Evolutionary conservation across 164 flowering plant species (phyloP).

Genomic region (Houttuynia cordata): DNA sequence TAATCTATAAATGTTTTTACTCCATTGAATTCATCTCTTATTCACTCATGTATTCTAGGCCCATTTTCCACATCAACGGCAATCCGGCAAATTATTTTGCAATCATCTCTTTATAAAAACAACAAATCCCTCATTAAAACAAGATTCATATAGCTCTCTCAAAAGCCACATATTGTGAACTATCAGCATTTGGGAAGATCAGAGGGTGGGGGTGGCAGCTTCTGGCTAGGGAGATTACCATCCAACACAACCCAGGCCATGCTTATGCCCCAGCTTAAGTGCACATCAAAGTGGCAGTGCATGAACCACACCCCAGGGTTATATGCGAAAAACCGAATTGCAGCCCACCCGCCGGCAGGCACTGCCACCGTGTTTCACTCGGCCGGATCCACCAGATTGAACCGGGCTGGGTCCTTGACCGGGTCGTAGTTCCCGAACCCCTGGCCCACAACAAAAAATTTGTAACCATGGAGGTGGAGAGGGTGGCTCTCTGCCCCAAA

Average conservation of each 20-base stretch:
- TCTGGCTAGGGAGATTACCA: constrained; percentile 31
- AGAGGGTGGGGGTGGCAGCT: constrained; percentile 43
- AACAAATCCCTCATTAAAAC: too few relatives aligned
- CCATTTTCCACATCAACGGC: not conserved
- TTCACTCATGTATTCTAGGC: not conserved
- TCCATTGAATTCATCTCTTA: too few relatives aligned
- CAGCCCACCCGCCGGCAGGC: constrained; percentile 63
- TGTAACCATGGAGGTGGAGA: constrained; percentile 54
- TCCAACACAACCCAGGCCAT: constrained; percentile 48
- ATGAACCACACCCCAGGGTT: constrained; percentile 77
- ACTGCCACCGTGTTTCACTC: constrained; percentile 50
- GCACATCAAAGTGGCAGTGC: constrained; percentile 53
- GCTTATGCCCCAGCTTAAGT: constrained; percentile 51
- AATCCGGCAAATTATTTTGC: not conserved
- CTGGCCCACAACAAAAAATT: constrained; percentile 54
- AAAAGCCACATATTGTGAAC: not conserved
- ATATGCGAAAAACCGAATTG: constrained; percentile 49
- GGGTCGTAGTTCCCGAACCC: constrained; percentile 56
- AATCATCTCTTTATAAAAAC: not conserved
- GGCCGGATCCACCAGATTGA: constrained; percentile 49
- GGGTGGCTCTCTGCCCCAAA: constrained; percentile 61
- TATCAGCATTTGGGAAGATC: constrained; percentile 50
- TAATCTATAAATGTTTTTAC: too few relatives aligned
- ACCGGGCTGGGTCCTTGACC: constrained; percentile 29
- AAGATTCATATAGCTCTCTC: too few relatives aligned